Base-by-base conservation (phyloP, 1,284 basidiomycete genomes). In the Cryptococcus floricola region DNA sequence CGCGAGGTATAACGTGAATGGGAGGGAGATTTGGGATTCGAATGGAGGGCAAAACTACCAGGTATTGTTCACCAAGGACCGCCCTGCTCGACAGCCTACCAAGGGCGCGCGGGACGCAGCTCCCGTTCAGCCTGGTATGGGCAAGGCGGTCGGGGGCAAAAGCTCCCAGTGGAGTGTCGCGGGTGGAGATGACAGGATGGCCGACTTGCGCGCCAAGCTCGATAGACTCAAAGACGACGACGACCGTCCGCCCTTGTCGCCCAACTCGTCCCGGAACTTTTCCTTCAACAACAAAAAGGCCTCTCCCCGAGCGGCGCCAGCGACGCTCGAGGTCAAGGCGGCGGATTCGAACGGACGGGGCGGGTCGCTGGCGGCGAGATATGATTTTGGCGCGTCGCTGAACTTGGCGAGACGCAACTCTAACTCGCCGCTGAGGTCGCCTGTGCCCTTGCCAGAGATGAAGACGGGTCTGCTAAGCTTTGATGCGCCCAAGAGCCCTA, bases 21-120 rank as follows among this genome's bases (percentile, higher is more conserved):
- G 88, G 0, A 77, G 80, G 53, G 81, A 83, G 66, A 84, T 88
- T 57, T 97, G 95, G 94, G 94, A 97, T 76, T 95, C 92, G 79
- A 96, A 97, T 70, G 77, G 71, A 39, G 87, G 86, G 6, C 71
- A 81, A 60, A 91, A 97, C 73, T 97, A 94, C 74, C 80, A 85
- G 59, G 83, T 90, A 23, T 60, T 68, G 23, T 76, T 77, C 59
- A 66, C 70, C 55, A 69, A 70, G 56, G 60, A 62, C 27, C 50
- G 52, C 8, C 60, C 60, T 38, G 52, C 50, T 3, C 45, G 50
- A 12, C 37, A 39, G 34, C 38, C 49, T 9, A 44, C 48, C 14
- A 53, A 56, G 13, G 31, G 46, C 12, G 63, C 62, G 25, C 55
- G 60, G 48, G 53, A 61, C 27, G 59, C 54, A 16, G 43, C 60